Evolutionary conservation across 345 rosid species (phyloP).

Genomic region (Rhodomyrtus tomentosa): DNA sequence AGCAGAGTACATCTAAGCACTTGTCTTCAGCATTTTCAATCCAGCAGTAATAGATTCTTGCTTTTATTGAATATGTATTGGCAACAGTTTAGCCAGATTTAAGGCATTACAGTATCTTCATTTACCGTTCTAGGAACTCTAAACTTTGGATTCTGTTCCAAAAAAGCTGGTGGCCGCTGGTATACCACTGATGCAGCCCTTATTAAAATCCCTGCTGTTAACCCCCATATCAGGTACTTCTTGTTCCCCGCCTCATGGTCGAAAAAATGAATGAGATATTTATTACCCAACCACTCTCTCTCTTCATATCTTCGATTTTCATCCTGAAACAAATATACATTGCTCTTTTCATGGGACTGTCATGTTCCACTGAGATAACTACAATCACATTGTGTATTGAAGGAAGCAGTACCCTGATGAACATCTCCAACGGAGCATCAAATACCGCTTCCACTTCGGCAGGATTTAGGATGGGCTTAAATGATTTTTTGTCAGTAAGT

Average conservation of each 20-base stretch:
- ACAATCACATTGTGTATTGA: neutral
- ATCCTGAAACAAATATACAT: slow-evolving; percentile 19
- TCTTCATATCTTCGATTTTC: slow-evolving; percentile 43
- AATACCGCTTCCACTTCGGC: slow-evolving; percentile 84
- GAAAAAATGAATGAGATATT: slow-evolving; percentile 42
- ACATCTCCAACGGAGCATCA: slow-evolving; percentile 89
- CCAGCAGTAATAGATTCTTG: neutral
- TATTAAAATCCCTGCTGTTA: slow-evolving; percentile 61
- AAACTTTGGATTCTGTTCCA: slow-evolving; percentile 42
- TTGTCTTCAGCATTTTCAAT: neutral
- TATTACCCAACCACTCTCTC: slow-evolving; percentile 37
- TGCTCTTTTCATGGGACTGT: neutral
- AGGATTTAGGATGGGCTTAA: slow-evolving; percentile 58
- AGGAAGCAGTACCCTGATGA: slow-evolving; percentile 45
- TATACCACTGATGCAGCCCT: slow-evolving; percentile 47
- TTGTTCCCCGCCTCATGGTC: slow-evolving; percentile 20
- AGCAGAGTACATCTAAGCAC: neutral
- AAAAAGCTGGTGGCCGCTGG: slow-evolving; percentile 40
- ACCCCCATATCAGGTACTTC: slow-evolving; percentile 47
- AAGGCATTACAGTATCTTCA: slow-evolving; percentile 1
- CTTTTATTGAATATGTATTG: neutral
- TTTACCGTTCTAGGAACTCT: slow-evolving; percentile 7
- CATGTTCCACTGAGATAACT: neutral
- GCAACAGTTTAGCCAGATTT: neutral
- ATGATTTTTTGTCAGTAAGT: slow-evolving; percentile 36